Percentiles rank a stretch among this genome's conserved stretches.
These are phyloP conservation scores for Lunularia cruciata DNA, from an alignment of 225 moss, liverwort and hornwort genomes.

Conservation along the genomic window DNA sequence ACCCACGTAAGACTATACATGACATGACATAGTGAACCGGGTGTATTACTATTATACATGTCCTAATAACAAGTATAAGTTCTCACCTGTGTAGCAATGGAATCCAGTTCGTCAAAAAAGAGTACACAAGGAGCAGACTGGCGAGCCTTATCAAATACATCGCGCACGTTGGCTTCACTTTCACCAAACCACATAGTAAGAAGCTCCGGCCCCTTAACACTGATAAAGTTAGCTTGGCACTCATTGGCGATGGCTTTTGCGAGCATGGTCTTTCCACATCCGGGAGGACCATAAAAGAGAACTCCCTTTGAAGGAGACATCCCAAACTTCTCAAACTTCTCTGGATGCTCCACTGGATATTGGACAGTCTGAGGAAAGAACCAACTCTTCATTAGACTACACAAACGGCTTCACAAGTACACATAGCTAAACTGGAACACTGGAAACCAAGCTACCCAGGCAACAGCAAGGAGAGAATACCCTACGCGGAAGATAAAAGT, in stretches of 20 bases:
- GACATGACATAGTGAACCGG: too few species aligned
- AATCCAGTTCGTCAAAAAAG: constrained; percentile 93
- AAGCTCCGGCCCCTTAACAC: constrained; percentile 92
- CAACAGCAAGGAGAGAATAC: background rate
- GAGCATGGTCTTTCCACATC: constrained; percentile 89
- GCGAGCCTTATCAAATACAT: constrained; percentile 86
- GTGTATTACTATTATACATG: background rate
- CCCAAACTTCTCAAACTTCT: constrained; percentile 99
- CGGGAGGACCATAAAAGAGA: constrained; percentile 92
- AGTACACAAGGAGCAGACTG: constrained; percentile 98
- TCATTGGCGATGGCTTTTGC: constrained; percentile 95
- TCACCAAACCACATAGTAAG: constrained; percentile 99
- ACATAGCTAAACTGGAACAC: background rate
- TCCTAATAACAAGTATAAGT: background rate
- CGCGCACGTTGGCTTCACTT: constrained; percentile 94
- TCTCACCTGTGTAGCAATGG: constrained; percentile 89
- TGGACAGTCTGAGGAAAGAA: constrained; percentile 68
- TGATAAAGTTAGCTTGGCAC: constrained; percentile 95
- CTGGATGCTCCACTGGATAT: constrained; percentile 97
- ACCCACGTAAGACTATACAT: too few species aligned
- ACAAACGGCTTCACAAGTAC: background rate
- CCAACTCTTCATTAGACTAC: background rate
- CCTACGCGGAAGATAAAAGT: too few species aligned
- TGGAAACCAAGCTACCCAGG: background rate
- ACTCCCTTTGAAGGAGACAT: constrained; percentile 99